These are phyloP conservation scores for Chalciporus sp. DNA, from an alignment of 1,284 basidiomycete species.

Conservation along the genomic window DNA sequence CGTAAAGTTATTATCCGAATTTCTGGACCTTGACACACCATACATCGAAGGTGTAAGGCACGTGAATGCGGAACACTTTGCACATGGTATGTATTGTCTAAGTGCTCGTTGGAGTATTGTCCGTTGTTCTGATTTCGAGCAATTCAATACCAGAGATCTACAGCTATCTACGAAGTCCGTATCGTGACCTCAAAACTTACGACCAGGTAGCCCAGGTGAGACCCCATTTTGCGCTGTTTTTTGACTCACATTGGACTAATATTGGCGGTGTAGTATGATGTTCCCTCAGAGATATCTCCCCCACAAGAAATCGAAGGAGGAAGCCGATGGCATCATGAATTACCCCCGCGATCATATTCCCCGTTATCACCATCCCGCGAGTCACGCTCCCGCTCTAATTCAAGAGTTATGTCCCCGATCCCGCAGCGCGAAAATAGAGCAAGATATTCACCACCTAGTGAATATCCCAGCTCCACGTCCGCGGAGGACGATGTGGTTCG, in stretches of 20 bases:
- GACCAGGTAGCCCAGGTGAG: slow-evolving; percentile 81
- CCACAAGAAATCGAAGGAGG: slow-evolving; percentile 36
- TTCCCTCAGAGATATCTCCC: slow-evolving; percentile 38
- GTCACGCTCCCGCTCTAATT: slow-evolving; percentile 31
- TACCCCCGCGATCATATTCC: slow-evolving; percentile 17
- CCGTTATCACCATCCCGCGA: slow-evolving; percentile 7
- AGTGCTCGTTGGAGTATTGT: neutral
- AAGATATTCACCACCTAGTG: neutral
- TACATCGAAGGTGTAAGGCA: slow-evolving; percentile 57
- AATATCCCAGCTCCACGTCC: slow-evolving; percentile 4
- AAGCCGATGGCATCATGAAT: slow-evolving; percentile 42
- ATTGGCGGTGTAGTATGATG: slow-evolving; percentile 52
- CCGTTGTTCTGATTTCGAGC: slow-evolving; percentile 7
- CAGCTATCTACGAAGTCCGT: slow-evolving; percentile 83
- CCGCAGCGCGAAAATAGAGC: slow-evolving; percentile 6
- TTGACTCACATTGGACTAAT: slow-evolving; percentile 6
- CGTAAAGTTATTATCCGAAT: slow-evolving; percentile 79
- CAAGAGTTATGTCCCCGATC: slow-evolving; percentile 17
- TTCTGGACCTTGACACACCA: slow-evolving; percentile 73
- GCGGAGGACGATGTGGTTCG: slow-evolving; percentile 8
- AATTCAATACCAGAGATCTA: slow-evolving; percentile 66
- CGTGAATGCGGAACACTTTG: slow-evolving; percentile 84
- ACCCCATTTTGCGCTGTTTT: slow-evolving; percentile 12
- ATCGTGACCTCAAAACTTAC: slow-evolving; percentile 76
- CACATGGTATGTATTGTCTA: slow-evolving; percentile 64